Percentiles rank a stretch among this genome's conserved stretches.
These are phyloP conservation scores for Hibiscus mutabilis DNA, from an alignment of 345 rosid species.

Conservation along the genomic window DNA sequence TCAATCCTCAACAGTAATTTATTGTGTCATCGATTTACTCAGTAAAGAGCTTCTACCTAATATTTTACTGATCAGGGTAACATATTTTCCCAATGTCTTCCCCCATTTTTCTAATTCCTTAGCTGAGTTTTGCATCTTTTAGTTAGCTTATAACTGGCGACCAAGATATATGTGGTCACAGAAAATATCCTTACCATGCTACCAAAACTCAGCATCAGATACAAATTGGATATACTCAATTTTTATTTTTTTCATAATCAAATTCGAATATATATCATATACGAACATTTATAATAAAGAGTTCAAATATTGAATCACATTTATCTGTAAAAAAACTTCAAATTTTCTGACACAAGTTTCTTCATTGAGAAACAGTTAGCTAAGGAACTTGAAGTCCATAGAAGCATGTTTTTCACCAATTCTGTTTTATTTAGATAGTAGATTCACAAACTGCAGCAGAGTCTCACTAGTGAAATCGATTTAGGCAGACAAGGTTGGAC, in stretches of 20 bases:
- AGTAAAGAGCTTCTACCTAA: neutral
- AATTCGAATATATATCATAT: neutral
- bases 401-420: no score
- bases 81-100: neutral
- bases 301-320: neutral
- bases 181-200: no score
- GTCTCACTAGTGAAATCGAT: neutral
- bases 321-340: neutral
- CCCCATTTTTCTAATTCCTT: neutral
- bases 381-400: no score
- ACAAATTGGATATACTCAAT: neutral
- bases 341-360: neutral
- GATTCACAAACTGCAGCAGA: neutral
- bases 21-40: neutral
- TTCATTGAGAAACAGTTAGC: no score
- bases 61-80: neutral
- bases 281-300: neutral
- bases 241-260: neutral
- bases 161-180: neutral
- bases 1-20: neutral
- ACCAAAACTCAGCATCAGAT: no score
- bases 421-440: neutral
- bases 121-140: neutral
- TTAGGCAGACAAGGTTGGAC: no score
- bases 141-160: neutral